Conservation (phyloP, 2,329 filamentous ascomycete genomes). For the Fusarium irregulare region DNA sequence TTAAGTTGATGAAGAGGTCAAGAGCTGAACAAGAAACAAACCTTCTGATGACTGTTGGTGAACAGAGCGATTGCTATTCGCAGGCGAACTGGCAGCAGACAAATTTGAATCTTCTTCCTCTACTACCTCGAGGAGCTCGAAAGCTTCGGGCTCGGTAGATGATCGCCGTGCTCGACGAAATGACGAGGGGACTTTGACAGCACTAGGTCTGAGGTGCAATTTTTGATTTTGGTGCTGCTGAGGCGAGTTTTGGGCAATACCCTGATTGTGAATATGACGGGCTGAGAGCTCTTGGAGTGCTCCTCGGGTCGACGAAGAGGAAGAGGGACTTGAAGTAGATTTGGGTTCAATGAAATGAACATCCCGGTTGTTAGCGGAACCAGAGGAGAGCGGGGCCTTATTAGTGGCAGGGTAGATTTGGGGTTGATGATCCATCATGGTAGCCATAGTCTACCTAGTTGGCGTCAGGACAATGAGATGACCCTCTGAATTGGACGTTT, state of each 20-base stretch:
- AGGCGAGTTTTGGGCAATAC: slow-evolving; percentile 25
- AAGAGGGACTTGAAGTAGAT: slow-evolving; percentile 28
- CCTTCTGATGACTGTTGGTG: slow-evolving; percentile 22
- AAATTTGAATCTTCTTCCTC: slow-evolving; percentile 47
- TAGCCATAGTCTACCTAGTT: slow-evolving; percentile 30
- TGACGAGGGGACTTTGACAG: slow-evolving; percentile 18
- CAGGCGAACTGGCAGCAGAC: slow-evolving; percentile 13
- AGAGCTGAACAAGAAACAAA: slow-evolving; percentile 19
- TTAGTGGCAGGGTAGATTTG: slow-evolving; percentile 36
- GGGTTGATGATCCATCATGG: slow-evolving; percentile 37
- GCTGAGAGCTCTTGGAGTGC: slow-evolving; percentile 46
- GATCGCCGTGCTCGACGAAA: slow-evolving; percentile 48
- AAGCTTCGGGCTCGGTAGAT: slow-evolving; percentile 48
- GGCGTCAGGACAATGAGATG: slow-evolving; percentile 25
- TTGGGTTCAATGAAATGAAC: slow-evolving; percentile 32
- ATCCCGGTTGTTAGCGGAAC: slow-evolving; percentile 30
- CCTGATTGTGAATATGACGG: slow-evolving; percentile 44
- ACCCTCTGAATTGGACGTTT: slow-evolving; percentile 8
- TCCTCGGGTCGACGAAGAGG: slow-evolving; percentile 30
- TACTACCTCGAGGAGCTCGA: slow-evolving; percentile 51
- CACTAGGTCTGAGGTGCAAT: slow-evolving; percentile 20
- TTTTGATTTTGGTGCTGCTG: slow-evolving; percentile 14
- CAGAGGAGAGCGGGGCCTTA: slow-evolving; percentile 22
- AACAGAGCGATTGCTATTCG: slow-evolving; percentile 3
- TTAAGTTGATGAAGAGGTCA: neutral